phyloP scores from a whole-genome alignment of 257 asterid species.

The Gentiana straminea region DNA sequence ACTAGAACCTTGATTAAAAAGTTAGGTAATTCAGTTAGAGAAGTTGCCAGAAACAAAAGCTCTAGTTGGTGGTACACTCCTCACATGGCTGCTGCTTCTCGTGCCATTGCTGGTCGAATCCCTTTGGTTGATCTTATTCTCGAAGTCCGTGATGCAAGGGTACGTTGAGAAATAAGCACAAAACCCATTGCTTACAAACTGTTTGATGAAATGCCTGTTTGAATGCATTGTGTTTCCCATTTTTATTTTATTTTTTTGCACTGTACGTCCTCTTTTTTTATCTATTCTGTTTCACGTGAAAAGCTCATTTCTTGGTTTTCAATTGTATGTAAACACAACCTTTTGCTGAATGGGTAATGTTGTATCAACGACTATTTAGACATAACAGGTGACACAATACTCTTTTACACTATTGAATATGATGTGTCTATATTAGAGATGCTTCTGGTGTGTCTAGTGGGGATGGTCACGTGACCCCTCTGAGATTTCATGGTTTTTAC shows the following conservation, averaged over 20 bases:
- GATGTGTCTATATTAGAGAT: too few relatives aligned
- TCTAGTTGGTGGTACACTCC: constrained; percentile 91
- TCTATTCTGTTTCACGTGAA: too few relatives aligned
- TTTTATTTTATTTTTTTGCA: background rate
- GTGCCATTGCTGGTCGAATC: constrained; percentile 55
- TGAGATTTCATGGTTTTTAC: too few relatives aligned
- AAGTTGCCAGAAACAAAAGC: constrained; percentile 42
- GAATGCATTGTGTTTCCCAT: background rate
- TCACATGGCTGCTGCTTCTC: constrained; percentile 86
- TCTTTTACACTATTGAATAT: too few relatives aligned
- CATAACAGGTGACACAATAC: too few relatives aligned
- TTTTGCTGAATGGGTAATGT: background rate
- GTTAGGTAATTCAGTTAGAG: constrained; percentile 52
- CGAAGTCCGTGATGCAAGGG: constrained; percentile 86
- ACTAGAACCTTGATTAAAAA: constrained; percentile 26
- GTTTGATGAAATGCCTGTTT: constrained; percentile 25
- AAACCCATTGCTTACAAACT: background rate
- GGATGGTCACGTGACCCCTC: too few relatives aligned
- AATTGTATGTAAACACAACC: too few relatives aligned
- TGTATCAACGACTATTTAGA: too few relatives aligned
- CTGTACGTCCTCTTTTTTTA: background rate
- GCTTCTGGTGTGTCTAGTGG: too few relatives aligned
- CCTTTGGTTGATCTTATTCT: constrained; percentile 66
- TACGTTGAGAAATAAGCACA: constrained; percentile 1
- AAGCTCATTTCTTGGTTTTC: too few relatives aligned